Evolutionary conservation across 352 stramenopile genomes (phyloP).

Genomic region (Phytophthora boehmeriae): DNA sequence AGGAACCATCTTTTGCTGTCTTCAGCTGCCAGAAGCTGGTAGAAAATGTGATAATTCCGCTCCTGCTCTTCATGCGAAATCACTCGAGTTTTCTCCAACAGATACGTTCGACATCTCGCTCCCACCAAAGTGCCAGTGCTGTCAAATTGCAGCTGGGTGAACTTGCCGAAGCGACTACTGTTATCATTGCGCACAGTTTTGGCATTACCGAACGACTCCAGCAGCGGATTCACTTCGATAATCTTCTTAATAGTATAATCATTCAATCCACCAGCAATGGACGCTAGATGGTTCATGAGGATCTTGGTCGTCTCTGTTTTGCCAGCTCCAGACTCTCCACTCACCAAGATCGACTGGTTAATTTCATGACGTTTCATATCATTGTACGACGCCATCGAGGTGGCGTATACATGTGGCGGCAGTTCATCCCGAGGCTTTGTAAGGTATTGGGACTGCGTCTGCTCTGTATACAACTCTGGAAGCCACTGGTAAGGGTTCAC

Average conservation of each 20-base stretch:
- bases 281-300: constrained; percentile 88
- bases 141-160: constrained; percentile 96
- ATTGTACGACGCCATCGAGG: constrained; percentile 71
- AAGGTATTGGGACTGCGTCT: constrained; percentile 72
- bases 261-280: constrained; percentile 67
- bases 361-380: constrained; percentile 62
- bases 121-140: constrained; percentile 65
- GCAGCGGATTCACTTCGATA: constrained; percentile 81
- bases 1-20: constrained; percentile 53
- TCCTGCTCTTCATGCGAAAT: constrained; percentile 73
- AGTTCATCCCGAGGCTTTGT: constrained; percentile 60
- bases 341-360: constrained; percentile 90
- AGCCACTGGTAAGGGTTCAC: constrained; percentile 97
- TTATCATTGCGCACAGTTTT: constrained; percentile 98
- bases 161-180: constrained; percentile 96
- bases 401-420: constrained; percentile 75
- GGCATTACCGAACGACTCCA: constrained; percentile 91
- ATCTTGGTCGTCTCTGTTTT: constrained; percentile 92
- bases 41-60: constrained; percentile 89
- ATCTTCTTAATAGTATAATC: constrained; percentile 84
- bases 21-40: constrained; percentile 51
- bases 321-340: constrained; percentile 83
- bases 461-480: constrained; percentile 83
- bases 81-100: constrained; percentile 94
- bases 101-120: constrained; percentile 86